These are phyloP conservation scores for Phaseolus coccineus DNA, from an alignment of 331 rosid genomes.

Conservation along the genomic window DNA sequence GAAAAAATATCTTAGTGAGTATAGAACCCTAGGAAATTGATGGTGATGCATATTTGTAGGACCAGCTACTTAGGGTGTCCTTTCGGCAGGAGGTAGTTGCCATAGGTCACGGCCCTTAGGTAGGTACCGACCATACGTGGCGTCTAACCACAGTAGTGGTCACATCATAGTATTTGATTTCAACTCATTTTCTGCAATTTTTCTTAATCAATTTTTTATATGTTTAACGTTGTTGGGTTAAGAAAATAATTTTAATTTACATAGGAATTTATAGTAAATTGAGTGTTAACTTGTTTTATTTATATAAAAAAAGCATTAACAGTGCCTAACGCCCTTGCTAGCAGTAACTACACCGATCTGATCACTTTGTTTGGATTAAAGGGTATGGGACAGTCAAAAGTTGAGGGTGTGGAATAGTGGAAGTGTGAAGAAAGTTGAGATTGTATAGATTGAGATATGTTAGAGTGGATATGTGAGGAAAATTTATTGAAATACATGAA, in stretches of 20 bases:
- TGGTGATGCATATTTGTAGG: neutral
- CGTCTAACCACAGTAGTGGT: neutral
- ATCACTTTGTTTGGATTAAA: neutral
- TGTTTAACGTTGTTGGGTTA: too few species aligned
- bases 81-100: neutral
- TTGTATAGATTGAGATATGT: too few species aligned
- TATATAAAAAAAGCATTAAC: too few species aligned
- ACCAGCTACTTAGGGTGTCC: neutral
- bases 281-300: too few species aligned
- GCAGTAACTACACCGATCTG: neutral
- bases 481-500: too few species aligned
- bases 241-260: too few species aligned
- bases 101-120: conserved; percentile 13
- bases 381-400: too few species aligned
- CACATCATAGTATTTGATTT: neutral
- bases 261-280: too few species aligned
- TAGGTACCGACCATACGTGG: conserved; percentile 22
- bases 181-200: neutral
- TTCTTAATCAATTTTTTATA: too few species aligned
- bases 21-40: neutral
- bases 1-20: neutral
- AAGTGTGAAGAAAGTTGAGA: too few species aligned
- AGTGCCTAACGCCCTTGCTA: neutral
- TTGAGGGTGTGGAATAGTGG: too few species aligned
- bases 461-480: too few species aligned